Conservation (phyloP, 2,329 filamentous ascomycete species). For the Phialophora tarda region DNA sequence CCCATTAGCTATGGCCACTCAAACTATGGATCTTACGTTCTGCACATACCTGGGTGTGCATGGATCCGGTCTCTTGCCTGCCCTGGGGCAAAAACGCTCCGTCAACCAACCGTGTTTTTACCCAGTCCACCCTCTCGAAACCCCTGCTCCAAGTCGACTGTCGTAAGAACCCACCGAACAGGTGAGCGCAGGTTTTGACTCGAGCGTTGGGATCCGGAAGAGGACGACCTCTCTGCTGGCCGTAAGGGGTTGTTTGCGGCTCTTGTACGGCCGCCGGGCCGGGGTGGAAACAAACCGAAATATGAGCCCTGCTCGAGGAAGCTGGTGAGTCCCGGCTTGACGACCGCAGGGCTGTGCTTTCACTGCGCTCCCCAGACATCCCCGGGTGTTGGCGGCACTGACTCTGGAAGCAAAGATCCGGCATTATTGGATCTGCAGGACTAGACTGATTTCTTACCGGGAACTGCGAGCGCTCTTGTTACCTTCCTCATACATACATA, state of each 20-base stretch:
- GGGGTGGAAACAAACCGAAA: slow-evolving; percentile 8
- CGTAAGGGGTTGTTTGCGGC: slow-evolving; percentile 5
- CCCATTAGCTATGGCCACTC: slow-evolving; percentile 28
- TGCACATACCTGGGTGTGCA: slow-evolving; percentile 5
- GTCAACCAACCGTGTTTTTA: slow-evolving; percentile 11
- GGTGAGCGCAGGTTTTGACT: background rate
- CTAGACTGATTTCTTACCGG: slow-evolving; percentile 19
- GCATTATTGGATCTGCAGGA: slow-evolving; percentile 17
- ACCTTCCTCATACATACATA: slow-evolving; percentile 15
- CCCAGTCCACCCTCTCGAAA: slow-evolving; percentile 10
- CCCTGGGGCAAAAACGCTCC: slow-evolving; percentile 9
- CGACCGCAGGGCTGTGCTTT: background rate
- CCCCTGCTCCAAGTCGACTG: background rate
- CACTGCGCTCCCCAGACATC: slow-evolving; percentile 5
- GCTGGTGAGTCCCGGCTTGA: background rate
- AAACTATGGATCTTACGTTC: slow-evolving; percentile 18
- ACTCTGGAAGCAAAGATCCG: slow-evolving; percentile 14
- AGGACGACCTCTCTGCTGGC: slow-evolving; percentile 1
- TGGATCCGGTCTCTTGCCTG: slow-evolving; percentile 12
- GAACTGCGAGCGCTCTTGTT: slow-evolving; percentile 9
- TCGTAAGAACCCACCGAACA: background rate
- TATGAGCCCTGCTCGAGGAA: slow-evolving; percentile 3
- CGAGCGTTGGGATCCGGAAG: background rate
- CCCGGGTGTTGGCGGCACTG: slow-evolving; percentile 12
- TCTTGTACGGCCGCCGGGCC: background rate